Base-by-base conservation (phyloP, 2,329 filamentous ascomycete genomes). In the Botrytis cinerea region DNA sequence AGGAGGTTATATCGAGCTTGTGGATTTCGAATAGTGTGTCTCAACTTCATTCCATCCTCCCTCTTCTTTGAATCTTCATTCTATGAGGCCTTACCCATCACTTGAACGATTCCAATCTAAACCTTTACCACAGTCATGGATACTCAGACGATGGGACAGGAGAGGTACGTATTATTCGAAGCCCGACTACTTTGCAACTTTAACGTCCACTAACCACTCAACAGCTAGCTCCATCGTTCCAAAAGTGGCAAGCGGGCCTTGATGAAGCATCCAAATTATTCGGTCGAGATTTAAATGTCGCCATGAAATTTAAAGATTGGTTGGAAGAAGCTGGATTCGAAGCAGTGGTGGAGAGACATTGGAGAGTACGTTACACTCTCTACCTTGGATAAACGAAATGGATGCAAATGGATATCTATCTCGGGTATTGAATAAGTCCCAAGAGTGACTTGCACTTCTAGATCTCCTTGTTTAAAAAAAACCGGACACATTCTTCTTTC, bases 251-350 rank as follows among this genome's bases (percentile, higher is more conserved):
- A 40, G 59, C 45, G 14, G 74, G 74, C 0, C 57, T 78, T 6
- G 72, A 74, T 9, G 72, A 76, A 45, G 77, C 78, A 5, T 75
- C 87, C 43, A 75, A 81, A 43, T 80, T 74, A 54, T 83, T 82
- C 69, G 83, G 81, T 77, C 75, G 75, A 9, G 74, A 72, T 1
- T 76, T 79, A n/a, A 71, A 76, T 28, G 73, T 78, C 10, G 78
- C 75, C 0, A 59, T 54, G 14, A 62, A 73, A 40, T 66, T 77
- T 3, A 77, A 75, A 62, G 46, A 69, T 6, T 83, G 81, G 80
- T 75, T 81, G 12, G 68, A 74, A 10, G 80, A 81, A 3, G 79
- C 80, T 2, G 84, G 84, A 0, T 86, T 85, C 81, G 70, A 74
- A 57, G 72, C 74, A 8, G 74, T 79, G 1, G 70, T 32, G 5